Conservation (phyloP, 768 basidiomycete genomes). For the Auriscalpium microsporum region DNA sequence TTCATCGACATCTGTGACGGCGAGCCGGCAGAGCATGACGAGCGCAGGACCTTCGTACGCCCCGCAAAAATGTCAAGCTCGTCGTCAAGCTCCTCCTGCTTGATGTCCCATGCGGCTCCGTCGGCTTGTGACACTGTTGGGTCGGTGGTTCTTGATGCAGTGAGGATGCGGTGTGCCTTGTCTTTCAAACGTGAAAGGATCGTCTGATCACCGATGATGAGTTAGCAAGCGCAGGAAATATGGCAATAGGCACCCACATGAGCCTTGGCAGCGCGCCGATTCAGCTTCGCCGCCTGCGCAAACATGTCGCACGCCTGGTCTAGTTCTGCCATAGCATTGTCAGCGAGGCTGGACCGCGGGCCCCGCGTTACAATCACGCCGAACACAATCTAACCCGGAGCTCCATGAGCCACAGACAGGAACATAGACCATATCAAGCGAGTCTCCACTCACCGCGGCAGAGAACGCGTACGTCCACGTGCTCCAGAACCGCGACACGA, state of each 20-base stretch:
- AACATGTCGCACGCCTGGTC: constrained; percentile 64
- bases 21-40: constrained; percentile 26
- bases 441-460: constrained; percentile 36
- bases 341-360: constrained; percentile 59
- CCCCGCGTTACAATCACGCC: constrained; percentile 72
- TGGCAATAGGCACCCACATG: constrained; percentile 34
- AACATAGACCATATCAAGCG: no score
- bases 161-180: constrained; percentile 54
- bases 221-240: neutral
- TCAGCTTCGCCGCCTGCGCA: constrained; percentile 47
- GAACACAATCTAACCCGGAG: constrained; percentile 50
- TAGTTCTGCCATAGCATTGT: constrained; percentile 59
- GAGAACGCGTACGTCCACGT: constrained; percentile 53
- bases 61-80: constrained; percentile 66
- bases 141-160: constrained; percentile 29
- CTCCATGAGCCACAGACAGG: no score
- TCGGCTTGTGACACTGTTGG: constrained; percentile 21
- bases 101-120: constrained; percentile 43
- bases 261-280: constrained; percentile 56
- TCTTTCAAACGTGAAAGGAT: constrained; percentile 54
- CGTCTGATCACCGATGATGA: constrained; percentile 30
- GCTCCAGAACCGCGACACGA: constrained; percentile 46
- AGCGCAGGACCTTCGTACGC: constrained; percentile 51
- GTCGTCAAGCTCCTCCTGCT: constrained; percentile 49
- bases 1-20: neutral